phyloP scores from a whole-genome alignment of 2,329 filamentous ascomycete genomes.

The Thielaviopsis punctulata region DNA sequence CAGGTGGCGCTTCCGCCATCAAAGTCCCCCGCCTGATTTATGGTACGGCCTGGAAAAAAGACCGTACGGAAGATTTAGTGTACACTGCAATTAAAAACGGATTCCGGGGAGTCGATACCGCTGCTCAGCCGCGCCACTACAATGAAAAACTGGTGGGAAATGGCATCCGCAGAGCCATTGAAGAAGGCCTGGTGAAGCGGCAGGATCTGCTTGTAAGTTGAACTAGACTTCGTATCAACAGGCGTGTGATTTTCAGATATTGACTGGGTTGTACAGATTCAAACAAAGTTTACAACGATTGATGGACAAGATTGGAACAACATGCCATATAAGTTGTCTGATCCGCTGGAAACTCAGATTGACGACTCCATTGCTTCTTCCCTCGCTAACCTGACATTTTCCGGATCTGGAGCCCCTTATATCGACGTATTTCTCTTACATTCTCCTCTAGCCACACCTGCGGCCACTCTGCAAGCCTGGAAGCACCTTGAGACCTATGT shows the following conservation, averaged over 20 bases:
- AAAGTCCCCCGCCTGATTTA: conserved; percentile 42
- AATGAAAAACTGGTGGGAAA: conserved; percentile 52
- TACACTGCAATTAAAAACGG: conserved; percentile 49
- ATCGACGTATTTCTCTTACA: conserved; percentile 64
- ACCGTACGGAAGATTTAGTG: conserved; percentile 48
- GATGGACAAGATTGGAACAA: conserved; percentile 41
- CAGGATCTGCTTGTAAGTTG: conserved; percentile 41
- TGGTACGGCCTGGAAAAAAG: conserved; percentile 76
- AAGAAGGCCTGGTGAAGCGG: conserved; percentile 20
- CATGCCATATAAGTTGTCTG: conserved; percentile 44
- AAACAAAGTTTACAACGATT: conserved; percentile 67
- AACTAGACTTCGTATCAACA: background rate
- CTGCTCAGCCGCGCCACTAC: conserved; percentile 64
- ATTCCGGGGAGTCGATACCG: conserved; percentile 61
- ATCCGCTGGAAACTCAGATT: conserved; percentile 46
- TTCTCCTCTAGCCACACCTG: conserved; percentile 29
- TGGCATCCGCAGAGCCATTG: conserved; percentile 45
- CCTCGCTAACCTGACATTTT: conserved; percentile 40
- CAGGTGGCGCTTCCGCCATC: conserved; percentile 20
- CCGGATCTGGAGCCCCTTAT: conserved; percentile 24
- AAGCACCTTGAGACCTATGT: conserved; percentile 47
- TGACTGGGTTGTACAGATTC: conserved; percentile 33
- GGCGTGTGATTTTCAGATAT: conserved; percentile 6
- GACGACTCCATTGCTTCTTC: conserved; percentile 50
- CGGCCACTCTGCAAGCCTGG: conserved; percentile 48